Evolutionary conservation across 2,329 filamentous ascomycete species (phyloP).

Genomic region (Aspergillus japonicus): DNA sequence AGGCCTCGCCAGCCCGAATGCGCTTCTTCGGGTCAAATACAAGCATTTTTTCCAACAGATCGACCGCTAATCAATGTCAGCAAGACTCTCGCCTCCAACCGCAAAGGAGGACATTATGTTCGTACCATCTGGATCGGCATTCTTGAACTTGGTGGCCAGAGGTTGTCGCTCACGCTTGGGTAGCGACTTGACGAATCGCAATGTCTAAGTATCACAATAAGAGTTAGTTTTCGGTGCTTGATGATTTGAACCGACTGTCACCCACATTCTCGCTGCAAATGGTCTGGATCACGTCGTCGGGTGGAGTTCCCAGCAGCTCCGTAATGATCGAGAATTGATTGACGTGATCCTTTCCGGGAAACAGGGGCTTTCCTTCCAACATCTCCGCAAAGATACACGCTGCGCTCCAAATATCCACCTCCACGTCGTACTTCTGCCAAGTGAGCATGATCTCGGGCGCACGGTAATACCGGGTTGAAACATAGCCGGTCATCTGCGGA

Average conservation of each 20-base stretch:
- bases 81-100: background rate
- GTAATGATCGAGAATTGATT: constrained; percentile 99
- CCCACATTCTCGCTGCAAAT: constrained; percentile 97
- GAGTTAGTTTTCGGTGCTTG: constrained; percentile 5
- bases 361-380: constrained; percentile 96
- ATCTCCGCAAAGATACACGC: constrained; percentile 99
- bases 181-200: constrained; percentile 95
- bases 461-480: constrained; percentile 97
- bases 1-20: constrained; percentile 79
- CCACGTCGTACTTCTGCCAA: constrained; percentile 99
- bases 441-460: constrained; percentile 99
- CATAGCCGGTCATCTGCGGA: constrained; percentile 98
- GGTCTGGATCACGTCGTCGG: constrained; percentile 96
- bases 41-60: constrained; percentile 92
- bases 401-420: constrained; percentile 99
- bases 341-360: constrained; percentile 98
- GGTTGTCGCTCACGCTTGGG: constrained; percentile 92
- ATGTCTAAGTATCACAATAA: constrained; percentile 60
- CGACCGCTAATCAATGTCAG: constrained; percentile 64
- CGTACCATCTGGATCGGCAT: constrained; percentile 80
- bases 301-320: constrained; percentile 90
- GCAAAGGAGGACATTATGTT: constrained; percentile 6
- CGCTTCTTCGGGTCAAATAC: constrained; percentile 98
- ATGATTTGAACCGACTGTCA: constrained; percentile 1
- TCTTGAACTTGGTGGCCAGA: constrained; percentile 86